A percentile compares a stretch with the other conserved stretches of the same genome.
These are phyloP conservation scores for Lenwebbia sp. DNA, from an alignment of 345 rosid species.

Conservation along the genomic window DNA sequence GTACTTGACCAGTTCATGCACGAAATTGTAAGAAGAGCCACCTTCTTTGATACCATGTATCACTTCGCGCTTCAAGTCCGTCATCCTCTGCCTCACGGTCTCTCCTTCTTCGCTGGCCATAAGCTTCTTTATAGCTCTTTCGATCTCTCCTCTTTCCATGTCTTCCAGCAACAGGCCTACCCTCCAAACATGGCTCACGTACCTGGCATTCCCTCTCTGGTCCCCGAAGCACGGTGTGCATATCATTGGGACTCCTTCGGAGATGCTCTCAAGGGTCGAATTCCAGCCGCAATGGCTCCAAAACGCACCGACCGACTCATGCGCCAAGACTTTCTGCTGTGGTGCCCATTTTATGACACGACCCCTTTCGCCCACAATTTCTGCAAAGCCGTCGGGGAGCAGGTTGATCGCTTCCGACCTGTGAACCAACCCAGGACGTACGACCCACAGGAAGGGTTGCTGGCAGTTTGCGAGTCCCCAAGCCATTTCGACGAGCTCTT, in stretches of 20 bases:
- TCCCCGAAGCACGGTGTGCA: conserved; percentile 26
- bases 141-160: conserved; percentile 12
- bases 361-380: conserved; percentile 5
- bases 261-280: conserved; percentile 22
- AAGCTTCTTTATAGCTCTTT: conserved; percentile 3
- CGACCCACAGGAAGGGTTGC: conserved; percentile 22
- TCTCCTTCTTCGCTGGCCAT: conserved; percentile 14
- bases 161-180: conserved; percentile 11
- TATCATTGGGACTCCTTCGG: conserved; percentile 30
- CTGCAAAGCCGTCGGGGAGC: conserved; percentile 3
- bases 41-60: neutral
- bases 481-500: conserved; percentile 19
- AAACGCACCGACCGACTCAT: conserved; percentile 22
- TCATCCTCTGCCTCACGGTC: conserved; percentile 4
- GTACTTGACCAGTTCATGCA: neutral
- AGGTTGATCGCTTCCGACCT: conserved; percentile 8
- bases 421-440: conserved; percentile 10
- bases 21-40: conserved; percentile 10
- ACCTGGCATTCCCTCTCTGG: conserved; percentile 17
- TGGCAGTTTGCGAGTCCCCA: conserved; percentile 18
- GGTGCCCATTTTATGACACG: conserved; percentile 30
- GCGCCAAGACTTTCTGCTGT: conserved; percentile 22
- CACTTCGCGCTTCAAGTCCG: conserved; percentile 7
- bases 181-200: conserved; percentile 14
- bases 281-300: conserved; percentile 41